Base-by-base conservation (phyloP, 2,329 filamentous ascomycete genomes). In the Colletotrichum melonis region DNA sequence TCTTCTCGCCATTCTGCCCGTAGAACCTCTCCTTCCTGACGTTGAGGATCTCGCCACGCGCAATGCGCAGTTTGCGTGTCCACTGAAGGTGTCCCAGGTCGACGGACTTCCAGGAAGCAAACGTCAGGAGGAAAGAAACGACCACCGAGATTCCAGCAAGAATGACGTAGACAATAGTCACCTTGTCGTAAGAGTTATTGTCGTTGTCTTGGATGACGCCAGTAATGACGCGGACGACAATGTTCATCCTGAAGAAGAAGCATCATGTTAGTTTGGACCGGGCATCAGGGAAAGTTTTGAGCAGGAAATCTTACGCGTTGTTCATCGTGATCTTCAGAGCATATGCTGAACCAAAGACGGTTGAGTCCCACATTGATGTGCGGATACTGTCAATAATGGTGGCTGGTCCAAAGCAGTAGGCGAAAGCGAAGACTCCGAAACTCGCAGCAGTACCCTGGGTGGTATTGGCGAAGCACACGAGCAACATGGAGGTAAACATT, bases 301-400 rank as follows among this genome's bases (percentile, higher is more conserved):
- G 12, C 0, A 7, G 11, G 4, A 3, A 11, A 5, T 63, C 57
- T 67, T 46, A 73, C 73, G 65, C 70, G 78, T 92, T 92, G 77
- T 92, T 91, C 77, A 91, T 88, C 24, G 87, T 87, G 52, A 92
- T 86, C 72, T 92, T 92, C 69, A 91, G 79, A 1, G 88, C 85
- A 72, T 91, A 92, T 0, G 87, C 90, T 0, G 88, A 87, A 0
- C 90, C 90, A 71, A 92, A 92, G 0, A 90, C 87, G 2, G 87
- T 87, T 69, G 89, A 87, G 32, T 90, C 84, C 87, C 88, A 91
- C 79, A 92, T 86, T 1, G 86, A 85, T 0, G 90, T 91, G 16
- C 90, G 88, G 30, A 91, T 89, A 24, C 87, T 84, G 76, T 92
- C 90, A 65, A 92, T 90, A 72, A 92, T 89, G 3, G 86, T 83